A percentile compares a stretch with the other conserved stretches of the same genome.
phyloP scores from a whole-genome alignment of 257 asterid genomes.

The Osmanthus fragrans region DNA sequence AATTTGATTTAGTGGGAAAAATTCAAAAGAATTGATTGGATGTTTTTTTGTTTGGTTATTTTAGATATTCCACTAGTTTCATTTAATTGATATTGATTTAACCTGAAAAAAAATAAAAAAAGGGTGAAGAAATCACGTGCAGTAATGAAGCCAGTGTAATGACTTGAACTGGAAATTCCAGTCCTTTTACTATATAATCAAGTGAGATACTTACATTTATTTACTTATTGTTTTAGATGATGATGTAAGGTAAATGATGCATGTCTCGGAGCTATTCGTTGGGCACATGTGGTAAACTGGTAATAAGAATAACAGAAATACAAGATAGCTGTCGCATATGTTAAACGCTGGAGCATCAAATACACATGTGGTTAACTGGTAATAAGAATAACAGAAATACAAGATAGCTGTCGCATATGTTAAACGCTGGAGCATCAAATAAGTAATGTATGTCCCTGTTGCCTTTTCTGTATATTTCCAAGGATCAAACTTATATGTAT shows the following conservation, averaged over 20 bases:
- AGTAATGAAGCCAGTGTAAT: slow-evolving; percentile 7
- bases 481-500: neutral
- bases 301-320: slow-evolving; percentile 9
- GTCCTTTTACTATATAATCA: neutral
- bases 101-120: neutral
- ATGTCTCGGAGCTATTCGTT: neutral
- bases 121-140: neutral
- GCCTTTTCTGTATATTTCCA: neutral
- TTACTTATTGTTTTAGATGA: slow-evolving; percentile 6
- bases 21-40: neutral
- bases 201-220: neutral
- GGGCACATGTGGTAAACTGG: slow-evolving; percentile 2
- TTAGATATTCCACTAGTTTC: slow-evolving; percentile 14
- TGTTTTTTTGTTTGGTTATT: neutral
- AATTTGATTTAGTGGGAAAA: neutral
- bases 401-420: neutral
- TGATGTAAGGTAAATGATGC: slow-evolving; percentile 19
- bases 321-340: neutral
- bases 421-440: slow-evolving; percentile 10
- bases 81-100: neutral
- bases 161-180: neutral
- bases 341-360: no score
- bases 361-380: no score
- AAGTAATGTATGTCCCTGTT: neutral
- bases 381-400: slow-evolving; percentile 9